Evolutionary conservation across 805 yeast genomes (phyloP).

Genomic region (Debaryomyces castellii): DNA sequence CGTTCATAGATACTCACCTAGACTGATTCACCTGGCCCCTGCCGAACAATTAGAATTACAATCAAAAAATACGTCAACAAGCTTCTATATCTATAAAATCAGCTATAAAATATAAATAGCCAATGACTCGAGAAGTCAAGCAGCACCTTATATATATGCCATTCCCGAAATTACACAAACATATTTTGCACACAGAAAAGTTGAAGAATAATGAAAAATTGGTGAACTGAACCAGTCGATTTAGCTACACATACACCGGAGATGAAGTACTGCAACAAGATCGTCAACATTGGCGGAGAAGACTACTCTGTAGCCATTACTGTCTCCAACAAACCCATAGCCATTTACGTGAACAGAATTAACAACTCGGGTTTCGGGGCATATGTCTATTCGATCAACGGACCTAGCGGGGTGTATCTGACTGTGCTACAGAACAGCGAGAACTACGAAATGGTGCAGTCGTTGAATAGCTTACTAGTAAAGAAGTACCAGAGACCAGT

Average conservation of each 20-base stretch:
- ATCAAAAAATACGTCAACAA: neutral
- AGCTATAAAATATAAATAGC: neutral
- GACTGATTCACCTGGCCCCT: neutral
- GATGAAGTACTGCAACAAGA: conserved; percentile 1
- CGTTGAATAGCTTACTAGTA: conserved; percentile 22
- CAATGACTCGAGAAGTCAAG: neutral
- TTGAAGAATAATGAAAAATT: neutral
- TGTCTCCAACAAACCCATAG: conserved; percentile 19
- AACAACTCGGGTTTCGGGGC: conserved; percentile 22
- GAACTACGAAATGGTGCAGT: conserved; percentile 14
- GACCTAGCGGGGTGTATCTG: conserved; percentile 13
- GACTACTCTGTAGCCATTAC: conserved; percentile 3
- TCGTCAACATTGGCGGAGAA: conserved; percentile 1
- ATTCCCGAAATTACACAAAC: conserved; percentile 2
- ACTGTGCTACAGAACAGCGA: conserved; percentile 20
- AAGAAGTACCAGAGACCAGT: conserved; percentile 26
- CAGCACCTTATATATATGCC: neutral
- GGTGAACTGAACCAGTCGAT: neutral
- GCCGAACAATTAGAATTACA: neutral
- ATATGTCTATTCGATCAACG: conserved; percentile 30
- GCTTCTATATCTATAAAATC: neutral
- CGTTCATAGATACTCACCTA: neutral
- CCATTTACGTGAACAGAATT: conserved; percentile 28
- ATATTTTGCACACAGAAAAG: neutral
- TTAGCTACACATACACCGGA: neutral